phyloP scores from a whole-genome alignment of 371 early-diverging fungal genomes.

The Umbelopsis sp. region DNA sequence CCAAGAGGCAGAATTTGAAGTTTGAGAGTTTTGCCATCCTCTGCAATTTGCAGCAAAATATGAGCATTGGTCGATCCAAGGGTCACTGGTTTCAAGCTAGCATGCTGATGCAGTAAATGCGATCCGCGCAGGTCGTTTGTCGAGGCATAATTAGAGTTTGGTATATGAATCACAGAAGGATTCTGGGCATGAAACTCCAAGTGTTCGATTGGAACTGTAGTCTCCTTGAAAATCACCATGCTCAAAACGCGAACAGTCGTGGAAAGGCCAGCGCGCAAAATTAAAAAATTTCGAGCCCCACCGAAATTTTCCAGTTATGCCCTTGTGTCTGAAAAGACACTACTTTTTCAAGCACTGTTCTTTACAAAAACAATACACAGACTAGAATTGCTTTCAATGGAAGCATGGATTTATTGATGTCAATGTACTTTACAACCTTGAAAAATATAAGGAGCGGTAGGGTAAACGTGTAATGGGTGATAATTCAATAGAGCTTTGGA shows the following conservation, averaged over 20 bases:
- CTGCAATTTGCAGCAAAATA: conserved; percentile 1
- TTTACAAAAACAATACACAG: too few species aligned
- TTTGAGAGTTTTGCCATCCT: not conserved
- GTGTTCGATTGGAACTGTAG: not conserved
- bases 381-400: too few species aligned
- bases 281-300: not conserved
- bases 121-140: not conserved
- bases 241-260: not conserved
- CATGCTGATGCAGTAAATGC: not conserved
- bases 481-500: too few species aligned
- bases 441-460: too few species aligned
- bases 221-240: conserved; percentile 19
- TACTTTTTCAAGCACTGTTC: too few species aligned
- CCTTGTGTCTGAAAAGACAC: too few species aligned
- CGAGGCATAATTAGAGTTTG: not conserved
- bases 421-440: too few species aligned
- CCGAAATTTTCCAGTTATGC: not conserved
- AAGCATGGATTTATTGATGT: too few species aligned
- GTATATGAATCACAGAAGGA: not conserved
- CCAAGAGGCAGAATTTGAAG: not conserved
- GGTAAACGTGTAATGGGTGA: too few species aligned
- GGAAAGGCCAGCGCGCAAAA: not conserved
- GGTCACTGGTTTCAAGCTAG: not conserved
- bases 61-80: conserved; percentile 1
- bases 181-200: not conserved